A percentile compares a stretch with the other conserved stretches of the same genome.
These are phyloP conservation scores for Scytalidium sp. DNA, from an alignment of 2,329 filamentous ascomycete species.

Conservation along the genomic window DNA sequence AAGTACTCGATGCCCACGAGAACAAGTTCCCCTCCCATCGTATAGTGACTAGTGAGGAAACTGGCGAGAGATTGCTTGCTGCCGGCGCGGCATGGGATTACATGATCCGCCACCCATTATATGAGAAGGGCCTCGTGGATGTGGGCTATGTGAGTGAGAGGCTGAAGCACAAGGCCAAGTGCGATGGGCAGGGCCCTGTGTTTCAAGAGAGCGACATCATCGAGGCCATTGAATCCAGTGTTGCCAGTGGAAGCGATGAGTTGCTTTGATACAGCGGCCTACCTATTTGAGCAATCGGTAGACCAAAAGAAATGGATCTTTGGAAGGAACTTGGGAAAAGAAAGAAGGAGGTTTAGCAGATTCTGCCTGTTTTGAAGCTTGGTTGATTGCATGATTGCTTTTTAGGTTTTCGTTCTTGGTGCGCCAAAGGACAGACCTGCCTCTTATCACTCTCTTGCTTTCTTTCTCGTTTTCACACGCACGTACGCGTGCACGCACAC, in stretches of 20 bases:
- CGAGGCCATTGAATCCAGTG: constrained; percentile 74
- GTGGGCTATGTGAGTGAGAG: constrained; percentile 77
- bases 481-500: too few relatives aligned
- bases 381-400: too few relatives aligned
- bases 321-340: too few relatives aligned
- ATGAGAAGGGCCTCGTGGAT: constrained; percentile 74
- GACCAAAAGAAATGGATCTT: too few relatives aligned
- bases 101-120: constrained; percentile 77
- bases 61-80: constrained; percentile 67
- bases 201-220: constrained; percentile 76
- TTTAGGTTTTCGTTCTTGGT: too few relatives aligned
- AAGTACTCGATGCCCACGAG: constrained; percentile 56
- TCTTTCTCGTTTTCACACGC: too few relatives aligned
- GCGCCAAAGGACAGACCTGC: too few relatives aligned
- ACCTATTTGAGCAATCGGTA: too few relatives aligned
- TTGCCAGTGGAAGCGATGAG: constrained; percentile 74
- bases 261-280: constrained; percentile 50
- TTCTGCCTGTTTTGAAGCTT: too few relatives aligned
- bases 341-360: too few relatives aligned
- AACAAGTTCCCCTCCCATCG: constrained; percentile 66
- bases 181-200: constrained; percentile 84
- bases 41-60: constrained; percentile 60
- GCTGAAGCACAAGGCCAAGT: constrained; percentile 71
- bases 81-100: constrained; percentile 85
- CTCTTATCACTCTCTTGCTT: too few relatives aligned